Base-by-base conservation (phyloP, 2,329 filamentous ascomycete species). In the Alternaria sp. region DNA sequence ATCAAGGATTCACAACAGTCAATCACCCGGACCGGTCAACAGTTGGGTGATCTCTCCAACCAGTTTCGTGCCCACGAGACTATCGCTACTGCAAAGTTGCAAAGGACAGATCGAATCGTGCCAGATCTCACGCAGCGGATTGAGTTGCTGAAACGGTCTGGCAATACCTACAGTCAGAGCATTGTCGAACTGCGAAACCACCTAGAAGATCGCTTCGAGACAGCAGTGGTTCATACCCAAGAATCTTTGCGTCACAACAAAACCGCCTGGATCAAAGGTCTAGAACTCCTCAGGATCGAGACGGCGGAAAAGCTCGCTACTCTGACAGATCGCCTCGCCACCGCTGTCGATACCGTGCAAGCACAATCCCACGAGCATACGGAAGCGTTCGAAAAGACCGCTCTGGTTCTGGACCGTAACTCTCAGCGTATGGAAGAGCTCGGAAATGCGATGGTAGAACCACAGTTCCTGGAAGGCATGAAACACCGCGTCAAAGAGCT, bases 71-170 rank as follows among this genome's bases (percentile, higher is more conserved):
- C 15, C 36, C 36, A 40, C 2, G 0, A n/a, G 15, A 40, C 36
- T 40, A 40, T 40, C 15, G 0, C 36, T 40, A 5, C 8, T 1
- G 15, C 36, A 10, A n/a, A 40, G 0, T 40, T 40, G 0, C 15
- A 40, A 40, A 40, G 36, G 36, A 40, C 36, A 40, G 15, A n/a
- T 17, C 36, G 36, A 17, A 0, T 40, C 5, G 36, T 40, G 36
- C 0, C 8, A 40, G 9, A 40, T 0, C 0, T 1, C 15, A n/a
- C 0, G 5, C 36, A 40, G 8, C 8, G 2, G 5, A 17, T 40
- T 0, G 4, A 50, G 5, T 6, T 4, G 10, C 19, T 19, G n/a
- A 11, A 50, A 28, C 46, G 25, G 26, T 17, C 15, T 3, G 26
- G 25, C 25, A 30, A 30, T 28, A 28, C 11, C 5, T 25, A 50